phyloP scores from a whole-genome alignment of 2,329 filamentous ascomycete species.

The Cadophora luteo-olivacea region DNA sequence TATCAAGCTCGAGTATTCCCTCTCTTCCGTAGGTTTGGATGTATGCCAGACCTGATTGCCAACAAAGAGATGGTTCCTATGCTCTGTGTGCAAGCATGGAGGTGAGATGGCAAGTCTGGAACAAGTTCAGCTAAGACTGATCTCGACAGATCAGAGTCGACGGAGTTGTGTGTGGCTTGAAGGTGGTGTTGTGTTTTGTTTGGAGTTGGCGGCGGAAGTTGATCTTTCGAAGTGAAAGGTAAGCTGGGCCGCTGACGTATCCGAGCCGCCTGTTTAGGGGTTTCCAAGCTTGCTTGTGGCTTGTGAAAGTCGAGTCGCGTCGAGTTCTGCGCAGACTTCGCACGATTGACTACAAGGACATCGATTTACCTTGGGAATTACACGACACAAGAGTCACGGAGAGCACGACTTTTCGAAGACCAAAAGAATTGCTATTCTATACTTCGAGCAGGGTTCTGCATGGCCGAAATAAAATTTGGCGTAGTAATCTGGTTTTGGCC shows the following conservation, averaged over 20 bases:
- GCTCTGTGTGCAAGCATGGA: slow-evolving; percentile 8
- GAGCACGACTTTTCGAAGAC: not conserved
- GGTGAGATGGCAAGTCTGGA: not conserved
- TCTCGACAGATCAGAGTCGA: not conserved
- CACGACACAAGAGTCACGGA: not conserved
- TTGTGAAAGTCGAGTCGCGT: slow-evolving; percentile 12
- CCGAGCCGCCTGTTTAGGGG: slow-evolving; percentile 13
- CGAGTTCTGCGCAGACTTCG: not conserved
- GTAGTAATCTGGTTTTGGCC: not conserved
- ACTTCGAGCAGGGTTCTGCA: not conserved
- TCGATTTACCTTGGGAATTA: no score
- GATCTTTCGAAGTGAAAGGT: not conserved
- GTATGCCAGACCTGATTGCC: slow-evolving; percentile 21
- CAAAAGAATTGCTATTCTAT: not conserved
- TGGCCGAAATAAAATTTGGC: slow-evolving; percentile 1
- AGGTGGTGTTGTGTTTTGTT: slow-evolving; percentile 6
- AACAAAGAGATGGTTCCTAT: slow-evolving; percentile 24
- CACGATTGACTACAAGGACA: not conserved
- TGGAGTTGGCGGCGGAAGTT: slow-evolving; percentile 2
- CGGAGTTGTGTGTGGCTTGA: not conserved
- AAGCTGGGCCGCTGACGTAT: slow-evolving; percentile 18
- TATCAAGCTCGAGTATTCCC: slow-evolving; percentile 17
- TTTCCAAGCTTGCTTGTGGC: slow-evolving; percentile 6
- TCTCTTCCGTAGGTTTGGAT: slow-evolving; percentile 25
- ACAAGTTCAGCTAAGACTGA: not conserved